Evolutionary conservation across 129 eudicot genomes (phyloP), one percentile per base, ranked within the genome.

Genomic region (Flaveria brownii): DNA sequence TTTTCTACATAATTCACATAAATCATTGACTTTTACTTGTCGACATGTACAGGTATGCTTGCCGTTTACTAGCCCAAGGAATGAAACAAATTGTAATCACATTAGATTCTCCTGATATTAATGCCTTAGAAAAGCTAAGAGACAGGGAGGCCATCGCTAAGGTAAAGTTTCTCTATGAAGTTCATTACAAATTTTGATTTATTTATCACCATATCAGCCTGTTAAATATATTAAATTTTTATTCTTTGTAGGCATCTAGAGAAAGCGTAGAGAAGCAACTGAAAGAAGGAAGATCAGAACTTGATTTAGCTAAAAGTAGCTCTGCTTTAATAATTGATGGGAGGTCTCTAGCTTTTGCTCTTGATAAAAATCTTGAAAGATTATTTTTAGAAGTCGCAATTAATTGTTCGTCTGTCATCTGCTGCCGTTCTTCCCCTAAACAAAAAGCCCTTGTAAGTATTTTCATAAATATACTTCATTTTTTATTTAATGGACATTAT

Each of bases 371-470:
- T 81, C 82, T 95, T 30, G 96, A 91, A 82, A 80, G 75, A 20
- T 86, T 85, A 17, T 95, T 95, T 79, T 82, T 95, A 84, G 86
- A 81, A 78, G 89, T 95, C 73, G 96, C 99, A 13, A 42, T 82
- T 71, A 71, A 63, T 80, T 95, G 99, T 62, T 82, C 84, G 16
- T 95, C 99, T 63, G 99, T 95, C 51, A 89, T 95, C 63, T 95
- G 99, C 85, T 95, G 99, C 77, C 99, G 99, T 52, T 87, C 99
- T 16, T 89, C 97, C 45, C 99, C 99, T 33, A 95, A 95, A 81
- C 99, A 95, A 84, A 95, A 95, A 89, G 99, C 99, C 63, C 97
- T 91, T 71, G 99, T 95, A 86, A 80, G 96, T 76, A 69, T 64
- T 68, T 20, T 46, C 65, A 33, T 65, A 59, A 1, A 20, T 45